Base-by-base conservation (phyloP, 2,329 filamentous ascomycete species). In the Hysterium pulicare region DNA sequence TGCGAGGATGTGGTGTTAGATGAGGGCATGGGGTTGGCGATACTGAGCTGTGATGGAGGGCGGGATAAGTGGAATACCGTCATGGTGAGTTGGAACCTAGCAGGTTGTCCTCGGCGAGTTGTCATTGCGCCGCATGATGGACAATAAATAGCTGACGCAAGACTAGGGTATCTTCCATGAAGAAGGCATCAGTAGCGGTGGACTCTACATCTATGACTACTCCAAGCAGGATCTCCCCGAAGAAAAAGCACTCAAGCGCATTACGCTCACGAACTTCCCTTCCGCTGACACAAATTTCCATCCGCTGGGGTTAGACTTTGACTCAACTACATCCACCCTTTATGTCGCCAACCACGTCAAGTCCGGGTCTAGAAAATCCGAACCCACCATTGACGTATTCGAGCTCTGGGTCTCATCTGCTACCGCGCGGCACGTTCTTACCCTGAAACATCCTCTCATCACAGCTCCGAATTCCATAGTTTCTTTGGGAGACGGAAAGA, bases 61-160 rank as follows among this genome's bases (percentile, higher is more conserved):
- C 47, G 71, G 19, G 70, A 72, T 49, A 49, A 53, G 4, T 73
- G 70, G 70, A 72, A 73, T 39, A 71, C 69, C 0, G 70, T 73
- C 9, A 71, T 72, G 69, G 70, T 71, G 41, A 44, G 61, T 44
- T 13, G 10, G 15, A 8, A 30, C n/a, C n/a, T n/a, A n/a, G n/a
- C n/a, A n/a, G n/a, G n/a, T n/a, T n/a, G n/a, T n/a, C n/a, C n/a
- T n/a, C n/a, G n/a, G n/a, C n/a, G n/a, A n/a, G n/a, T n/a, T n/a
- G n/a, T n/a, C n/a, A n/a, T n/a, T n/a, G n/a, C n/a, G n/a, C n/a
- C n/a, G n/a, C n/a, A n/a, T n/a, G n/a, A n/a, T n/a, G n/a, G n/a
- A n/a, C n/a, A n/a, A n/a, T n/a, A n/a, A n/a, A n/a, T n/a, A n/a
- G n/a, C n/a, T n/a, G n/a, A n/a, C n/a, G n/a, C n/a, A n/a, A n/a